A percentile compares a stretch with the other conserved stretches of the same genome.
These are phyloP conservation scores for Microcyclospora tardicrescens DNA, from an alignment of 2,329 filamentous ascomycete species.

Conservation along the genomic window DNA sequence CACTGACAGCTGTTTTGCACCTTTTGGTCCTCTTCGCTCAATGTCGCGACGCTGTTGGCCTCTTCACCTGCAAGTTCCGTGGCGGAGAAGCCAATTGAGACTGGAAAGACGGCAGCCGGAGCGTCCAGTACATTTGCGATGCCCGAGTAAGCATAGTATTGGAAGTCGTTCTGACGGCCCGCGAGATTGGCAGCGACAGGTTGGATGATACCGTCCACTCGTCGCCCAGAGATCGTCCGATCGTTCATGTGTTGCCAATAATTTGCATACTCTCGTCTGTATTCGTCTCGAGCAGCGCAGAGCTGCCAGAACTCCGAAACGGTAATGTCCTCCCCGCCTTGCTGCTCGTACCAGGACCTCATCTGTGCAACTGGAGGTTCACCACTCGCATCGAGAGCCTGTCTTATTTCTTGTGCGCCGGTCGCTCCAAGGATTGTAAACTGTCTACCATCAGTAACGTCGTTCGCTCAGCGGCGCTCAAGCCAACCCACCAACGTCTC, in stretches of 20 bases:
- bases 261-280: slow-evolving; percentile 6
- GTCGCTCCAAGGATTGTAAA: slow-evolving; percentile 12
- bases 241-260: slow-evolving; percentile 8
- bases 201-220: slow-evolving; percentile 11
- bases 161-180: slow-evolving; percentile 5
- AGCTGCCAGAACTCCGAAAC: slow-evolving; percentile 12
- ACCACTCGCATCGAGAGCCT: slow-evolving; percentile 10
- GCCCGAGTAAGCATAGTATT: slow-evolving; percentile 9
- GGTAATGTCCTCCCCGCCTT: not conserved
- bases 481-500: slow-evolving; percentile 4
- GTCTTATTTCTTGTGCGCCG: slow-evolving; percentile 4
- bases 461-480: too few relatives aligned
- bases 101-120: slow-evolving; percentile 6
- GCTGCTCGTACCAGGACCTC: slow-evolving; percentile 7
- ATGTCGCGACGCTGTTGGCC: not conserved
- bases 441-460: too few relatives aligned
- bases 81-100: slow-evolving; percentile 1
- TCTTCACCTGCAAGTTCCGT: not conserved
- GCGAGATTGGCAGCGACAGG: slow-evolving; percentile 9
- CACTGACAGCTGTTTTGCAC: slow-evolving; percentile 8
- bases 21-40: slow-evolving; percentile 5
- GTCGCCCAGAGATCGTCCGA: slow-evolving; percentile 5
- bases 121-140: slow-evolving; percentile 8
- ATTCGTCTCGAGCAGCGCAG: slow-evolving; percentile 6
- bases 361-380: slow-evolving; percentile 11